phyloP scores from a whole-genome alignment of 2,329 filamentous ascomycete genomes.

The Ceratocystis albifundus region DNA sequence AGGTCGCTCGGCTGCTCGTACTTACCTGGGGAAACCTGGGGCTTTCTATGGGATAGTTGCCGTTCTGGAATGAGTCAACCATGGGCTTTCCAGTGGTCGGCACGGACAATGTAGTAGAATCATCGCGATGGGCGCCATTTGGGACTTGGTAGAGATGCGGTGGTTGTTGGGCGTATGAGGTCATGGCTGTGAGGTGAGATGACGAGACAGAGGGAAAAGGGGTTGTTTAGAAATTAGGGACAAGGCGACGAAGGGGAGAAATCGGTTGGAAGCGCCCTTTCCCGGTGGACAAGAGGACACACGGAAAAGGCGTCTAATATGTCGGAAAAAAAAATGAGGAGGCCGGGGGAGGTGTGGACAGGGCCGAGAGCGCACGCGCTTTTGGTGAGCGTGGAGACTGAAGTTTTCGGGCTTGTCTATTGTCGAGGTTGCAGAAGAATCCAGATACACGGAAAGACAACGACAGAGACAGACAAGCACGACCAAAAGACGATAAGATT shows the following conservation, averaged over 20 bases:
- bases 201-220: neutral
- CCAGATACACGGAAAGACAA: neutral
- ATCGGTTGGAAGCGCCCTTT: neutral
- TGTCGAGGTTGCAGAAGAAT: neutral
- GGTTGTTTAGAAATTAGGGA: neutral
- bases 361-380: neutral
- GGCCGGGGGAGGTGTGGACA: neutral
- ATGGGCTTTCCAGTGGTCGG: conserved; percentile 17
- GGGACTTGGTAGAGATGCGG: neutral
- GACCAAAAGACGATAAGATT: neutral
- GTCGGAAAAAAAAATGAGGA: conserved; percentile 14
- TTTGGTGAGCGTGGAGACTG: neutral
- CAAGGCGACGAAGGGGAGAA: neutral
- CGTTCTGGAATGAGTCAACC: conserved; percentile 21
- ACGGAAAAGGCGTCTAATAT: neutral
- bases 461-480: neutral
- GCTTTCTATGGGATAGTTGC: conserved; percentile 16
- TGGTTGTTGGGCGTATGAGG: conserved; percentile 5
- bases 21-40: conserved; percentile 18
- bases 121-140: conserved; percentile 6
- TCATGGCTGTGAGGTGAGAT: neutral
- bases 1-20: neutral
- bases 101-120: neutral
- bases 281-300: neutral
- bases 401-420: neutral